Percentiles rank a stretch among this genome's conserved stretches.
These are phyloP conservation scores for Diutina mesorugosa DNA, from an alignment of 1,139 yeast species.

Conservation along the genomic window DNA sequence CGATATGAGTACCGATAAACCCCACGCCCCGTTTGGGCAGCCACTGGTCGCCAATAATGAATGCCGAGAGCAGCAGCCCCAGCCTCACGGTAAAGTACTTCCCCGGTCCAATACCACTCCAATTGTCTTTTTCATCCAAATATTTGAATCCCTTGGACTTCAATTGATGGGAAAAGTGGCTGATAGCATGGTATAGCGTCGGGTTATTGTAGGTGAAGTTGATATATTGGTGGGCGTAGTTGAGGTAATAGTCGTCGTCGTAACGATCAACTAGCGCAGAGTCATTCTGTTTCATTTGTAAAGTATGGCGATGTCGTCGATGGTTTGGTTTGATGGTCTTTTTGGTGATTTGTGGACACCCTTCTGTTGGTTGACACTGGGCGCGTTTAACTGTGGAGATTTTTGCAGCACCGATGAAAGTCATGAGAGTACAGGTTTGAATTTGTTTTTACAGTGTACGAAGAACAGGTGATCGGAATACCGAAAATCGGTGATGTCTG, in stretches of 20 bases:
- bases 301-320: too few relatives aligned
- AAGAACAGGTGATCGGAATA: too few relatives aligned
- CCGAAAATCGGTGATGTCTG: too few relatives aligned
- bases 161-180: constrained; percentile 27
- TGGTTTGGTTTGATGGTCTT: too few relatives aligned
- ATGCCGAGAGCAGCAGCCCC: constrained; percentile 28
- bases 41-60: not conserved
- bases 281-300: too few relatives aligned
- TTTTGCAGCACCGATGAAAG: too few relatives aligned
- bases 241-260: constrained; percentile 12
- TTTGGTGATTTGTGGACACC: too few relatives aligned
- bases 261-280: not conserved
- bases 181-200: constrained; percentile 48
- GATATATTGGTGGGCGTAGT: constrained; percentile 36
- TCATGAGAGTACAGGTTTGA: too few relatives aligned
- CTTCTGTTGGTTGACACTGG: too few relatives aligned
- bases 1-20: constrained; percentile 1
- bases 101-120: constrained; percentile 30
- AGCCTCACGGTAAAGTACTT: constrained; percentile 44
- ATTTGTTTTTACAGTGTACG: too few relatives aligned
- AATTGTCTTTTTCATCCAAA: constrained; percentile 35
- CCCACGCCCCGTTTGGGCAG: not conserved
- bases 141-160: constrained; percentile 39
- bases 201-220: constrained; percentile 49
- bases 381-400: too few relatives aligned